These are phyloP conservation scores for Colletotrichum sp. DNA, from an alignment of 2,329 filamentous ascomycete genomes.

Conservation along the genomic window DNA sequence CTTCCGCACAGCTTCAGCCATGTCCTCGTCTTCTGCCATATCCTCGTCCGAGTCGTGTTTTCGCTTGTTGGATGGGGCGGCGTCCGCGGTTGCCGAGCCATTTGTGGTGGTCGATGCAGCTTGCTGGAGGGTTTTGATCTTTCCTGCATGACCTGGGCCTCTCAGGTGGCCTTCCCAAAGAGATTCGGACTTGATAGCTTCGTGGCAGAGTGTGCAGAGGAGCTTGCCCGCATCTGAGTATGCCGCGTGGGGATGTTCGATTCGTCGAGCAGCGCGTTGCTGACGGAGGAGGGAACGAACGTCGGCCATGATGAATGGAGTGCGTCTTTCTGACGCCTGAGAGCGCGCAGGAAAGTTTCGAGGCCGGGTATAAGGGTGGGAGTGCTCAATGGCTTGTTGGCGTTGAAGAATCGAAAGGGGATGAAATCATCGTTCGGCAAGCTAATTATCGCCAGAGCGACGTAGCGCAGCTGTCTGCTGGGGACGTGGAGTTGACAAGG, in stretches of 20 bases:
- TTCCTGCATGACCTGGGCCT: constrained; percentile 44
- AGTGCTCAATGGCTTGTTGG: constrained; percentile 7
- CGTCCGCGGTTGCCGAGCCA: background rate
- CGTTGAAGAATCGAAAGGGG: background rate
- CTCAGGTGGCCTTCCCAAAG: constrained; percentile 70
- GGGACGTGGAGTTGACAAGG: constrained; percentile 6
- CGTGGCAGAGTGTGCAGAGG: constrained; percentile 69
- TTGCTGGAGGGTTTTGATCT: background rate
- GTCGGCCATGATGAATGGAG: constrained; percentile 67
- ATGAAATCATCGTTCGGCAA: background rate
- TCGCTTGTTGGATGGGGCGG: constrained; percentile 27
- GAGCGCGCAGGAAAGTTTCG: background rate
- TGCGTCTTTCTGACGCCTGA: background rate
- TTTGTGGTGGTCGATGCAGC: background rate
- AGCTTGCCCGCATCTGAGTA: constrained; percentile 74
- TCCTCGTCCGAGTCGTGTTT: constrained; percentile 28
- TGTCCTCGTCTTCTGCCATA: constrained; percentile 37
- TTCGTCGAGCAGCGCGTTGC: constrained; percentile 75
- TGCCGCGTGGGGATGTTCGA: constrained; percentile 71
- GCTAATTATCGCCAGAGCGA: constrained; percentile 5
- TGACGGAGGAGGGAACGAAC: constrained; percentile 80
- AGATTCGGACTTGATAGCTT: constrained; percentile 67
- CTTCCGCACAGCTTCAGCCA: constrained; percentile 38
- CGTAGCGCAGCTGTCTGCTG: background rate
- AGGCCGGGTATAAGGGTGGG: background rate